These are phyloP conservation scores for Malus hybrid DNA, from an alignment of 331 rosid genomes.

Conservation along the genomic window DNA sequence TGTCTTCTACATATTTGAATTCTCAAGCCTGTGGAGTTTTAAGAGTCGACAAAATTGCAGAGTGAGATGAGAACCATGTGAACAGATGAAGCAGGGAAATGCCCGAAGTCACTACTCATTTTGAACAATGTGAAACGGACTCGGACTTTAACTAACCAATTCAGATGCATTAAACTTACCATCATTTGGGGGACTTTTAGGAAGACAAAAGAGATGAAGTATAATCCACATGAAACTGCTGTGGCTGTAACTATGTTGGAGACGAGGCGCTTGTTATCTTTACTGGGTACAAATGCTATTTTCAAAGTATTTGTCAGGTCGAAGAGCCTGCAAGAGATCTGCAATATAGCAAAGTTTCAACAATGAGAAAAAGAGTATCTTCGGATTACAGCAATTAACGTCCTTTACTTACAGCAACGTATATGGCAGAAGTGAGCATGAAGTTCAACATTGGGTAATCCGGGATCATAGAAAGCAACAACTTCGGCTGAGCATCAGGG, in stretches of 20 bases:
- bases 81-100: not conserved
- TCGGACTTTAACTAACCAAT: not conserved
- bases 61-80: not conserved
- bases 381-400: not conserved
- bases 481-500: conserved; percentile 92
- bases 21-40: conserved; percentile 43
- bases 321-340: conserved; percentile 81
- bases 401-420: conserved; percentile 61
- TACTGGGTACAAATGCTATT: conserved; percentile 80
- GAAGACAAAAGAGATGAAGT: conserved; percentile 69
- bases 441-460: conserved; percentile 85
- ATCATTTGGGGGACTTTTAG: conserved; percentile 47
- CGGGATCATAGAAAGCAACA: conserved; percentile 80
- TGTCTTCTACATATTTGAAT: conserved; percentile 8
- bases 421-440: conserved; percentile 73
- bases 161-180: conserved; percentile 30
- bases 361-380: not conserved
- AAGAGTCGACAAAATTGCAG: not conserved
- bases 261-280: conserved; percentile 68
- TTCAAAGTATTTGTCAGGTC: conserved; percentile 80
- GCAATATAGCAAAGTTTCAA: conserved; percentile 28
- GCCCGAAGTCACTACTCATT: not conserved
- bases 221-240: conserved; percentile 52
- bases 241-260: conserved; percentile 53
- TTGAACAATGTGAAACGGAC: not conserved